phyloP scores from a whole-genome alignment of 2,329 filamentous ascomycete species.

The Coniochaeta hoffmannii region DNA sequence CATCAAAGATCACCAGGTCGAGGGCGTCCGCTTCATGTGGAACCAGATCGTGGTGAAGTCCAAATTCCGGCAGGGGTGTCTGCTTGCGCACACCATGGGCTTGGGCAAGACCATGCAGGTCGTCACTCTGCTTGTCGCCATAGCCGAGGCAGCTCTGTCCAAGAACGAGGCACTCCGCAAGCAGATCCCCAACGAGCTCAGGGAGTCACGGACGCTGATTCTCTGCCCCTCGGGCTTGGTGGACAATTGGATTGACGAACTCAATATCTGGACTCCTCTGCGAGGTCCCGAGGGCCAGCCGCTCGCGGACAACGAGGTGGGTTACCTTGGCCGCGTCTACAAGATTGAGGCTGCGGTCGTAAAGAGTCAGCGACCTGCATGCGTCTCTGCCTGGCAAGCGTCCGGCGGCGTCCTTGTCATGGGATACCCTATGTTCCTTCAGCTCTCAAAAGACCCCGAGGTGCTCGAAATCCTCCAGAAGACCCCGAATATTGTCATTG shows the following conservation, averaged over 20 bases:
- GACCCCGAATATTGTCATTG: slow-evolving; percentile 65
- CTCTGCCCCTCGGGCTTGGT: slow-evolving; percentile 69
- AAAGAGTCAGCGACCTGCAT: slow-evolving; percentile 19
- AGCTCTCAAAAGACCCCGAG: slow-evolving; percentile 25
- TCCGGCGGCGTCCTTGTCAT: slow-evolving; percentile 68
- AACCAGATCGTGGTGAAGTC: slow-evolving; percentile 60
- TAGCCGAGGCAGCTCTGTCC: slow-evolving; percentile 60
- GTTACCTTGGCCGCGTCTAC: slow-evolving; percentile 46
- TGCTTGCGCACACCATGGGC: slow-evolving; percentile 87
- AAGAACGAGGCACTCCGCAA: slow-evolving; percentile 43
- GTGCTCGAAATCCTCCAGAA: slow-evolving; percentile 9
- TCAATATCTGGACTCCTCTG: slow-evolving; percentile 58
- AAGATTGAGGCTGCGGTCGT: slow-evolving; percentile 40
- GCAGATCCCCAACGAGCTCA: slow-evolving; percentile 63
- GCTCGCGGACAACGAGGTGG: slow-evolving; percentile 13
- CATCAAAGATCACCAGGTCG: slow-evolving; percentile 75
- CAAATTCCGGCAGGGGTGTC: slow-evolving; percentile 60
- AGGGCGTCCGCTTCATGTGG: slow-evolving; percentile 84
- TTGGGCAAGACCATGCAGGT: slow-evolving; percentile 90
- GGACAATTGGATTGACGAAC: slow-evolving; percentile 77
- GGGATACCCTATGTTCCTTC: slow-evolving; percentile 63
- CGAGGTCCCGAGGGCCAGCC: not conserved
- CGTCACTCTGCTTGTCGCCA: slow-evolving; percentile 71
- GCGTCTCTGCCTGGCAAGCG: slow-evolving; percentile 51
- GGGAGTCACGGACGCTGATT: slow-evolving; percentile 57